Conservation (phyloP, 1,139 yeast species). For the Magnusiomyces ingens region DNA sequence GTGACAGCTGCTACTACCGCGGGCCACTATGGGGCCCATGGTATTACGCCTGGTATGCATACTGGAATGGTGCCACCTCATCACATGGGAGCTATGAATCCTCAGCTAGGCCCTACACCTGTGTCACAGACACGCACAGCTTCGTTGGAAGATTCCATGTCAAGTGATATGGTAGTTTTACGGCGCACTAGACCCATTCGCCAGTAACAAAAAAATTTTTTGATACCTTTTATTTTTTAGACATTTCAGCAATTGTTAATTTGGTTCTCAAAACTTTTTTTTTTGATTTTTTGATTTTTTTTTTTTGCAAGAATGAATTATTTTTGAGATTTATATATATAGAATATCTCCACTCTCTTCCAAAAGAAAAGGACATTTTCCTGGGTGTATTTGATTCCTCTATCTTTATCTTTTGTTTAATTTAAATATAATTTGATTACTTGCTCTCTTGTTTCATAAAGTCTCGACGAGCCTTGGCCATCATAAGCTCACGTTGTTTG, state of each 20-base stretch:
- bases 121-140: no score
- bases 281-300: background rate
- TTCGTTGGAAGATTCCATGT: no score
- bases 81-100: no score
- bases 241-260: no score
- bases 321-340: no score
- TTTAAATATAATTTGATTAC: background rate
- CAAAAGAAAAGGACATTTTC: no score
- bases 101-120: no score
- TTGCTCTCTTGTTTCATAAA: background rate
- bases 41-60: background rate
- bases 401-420: background rate
- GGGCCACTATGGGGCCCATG: background rate
- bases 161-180: no score
- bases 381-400: background rate
- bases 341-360: no score
- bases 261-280: background rate
- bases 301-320: no score
- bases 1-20: no score
- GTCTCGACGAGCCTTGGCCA: constrained; percentile 1
- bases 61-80: no score
- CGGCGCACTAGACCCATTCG: background rate
- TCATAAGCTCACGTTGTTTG: constrained; percentile 5
- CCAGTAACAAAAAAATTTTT: background rate
- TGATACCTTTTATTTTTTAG: background rate